Percentiles rank a stretch among this genome's conserved stretches.
These are phyloP conservation scores for Mycena leptocephala DNA, from an alignment of 768 basidiomycete species.

Conservation along the genomic window DNA sequence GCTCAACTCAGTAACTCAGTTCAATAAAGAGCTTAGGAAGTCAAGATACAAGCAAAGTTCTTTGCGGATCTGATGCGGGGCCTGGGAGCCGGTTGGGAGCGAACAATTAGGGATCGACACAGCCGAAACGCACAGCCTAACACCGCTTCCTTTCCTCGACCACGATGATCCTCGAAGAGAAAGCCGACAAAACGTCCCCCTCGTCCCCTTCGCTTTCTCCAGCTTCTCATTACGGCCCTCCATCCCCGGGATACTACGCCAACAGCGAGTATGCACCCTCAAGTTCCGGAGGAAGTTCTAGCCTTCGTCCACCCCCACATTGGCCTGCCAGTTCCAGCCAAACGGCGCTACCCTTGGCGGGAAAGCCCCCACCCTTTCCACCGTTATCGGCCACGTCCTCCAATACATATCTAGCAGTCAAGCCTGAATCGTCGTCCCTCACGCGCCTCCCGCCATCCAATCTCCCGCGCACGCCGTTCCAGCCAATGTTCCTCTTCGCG, in stretches of 20 bases:
- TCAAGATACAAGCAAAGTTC: too few species aligned
- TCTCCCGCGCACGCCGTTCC: conserved; percentile 44
- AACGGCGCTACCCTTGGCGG: not conserved
- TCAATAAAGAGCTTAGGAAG: too few species aligned
- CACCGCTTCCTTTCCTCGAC: not conserved
- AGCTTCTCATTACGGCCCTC: not conserved
- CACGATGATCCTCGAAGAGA: conserved; percentile 12
- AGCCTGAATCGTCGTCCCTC: not conserved
- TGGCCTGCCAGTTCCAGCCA: conserved; percentile 8
- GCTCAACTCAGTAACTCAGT: too few species aligned
- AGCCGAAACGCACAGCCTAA: too few species aligned
- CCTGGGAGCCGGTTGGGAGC: not conserved
- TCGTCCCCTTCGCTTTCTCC: not conserved
- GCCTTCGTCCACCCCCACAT: not conserved
- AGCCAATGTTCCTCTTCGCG: conserved; percentile 47
- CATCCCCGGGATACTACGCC: not conserved
- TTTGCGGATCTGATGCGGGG: not conserved
- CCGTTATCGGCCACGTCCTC: not conserved
- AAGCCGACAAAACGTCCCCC: not conserved
- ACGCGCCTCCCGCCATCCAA: conserved; percentile 4
- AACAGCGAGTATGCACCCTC: not conserved
- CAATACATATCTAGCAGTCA: not conserved
- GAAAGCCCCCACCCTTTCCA: not conserved
- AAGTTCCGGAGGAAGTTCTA: not conserved
- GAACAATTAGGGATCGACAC: not conserved